Evolutionary conservation across 257 asterid species (phyloP), one percentile per base, ranked within the genome.

Genomic region (Rauvolfia tetraphylla): DNA sequence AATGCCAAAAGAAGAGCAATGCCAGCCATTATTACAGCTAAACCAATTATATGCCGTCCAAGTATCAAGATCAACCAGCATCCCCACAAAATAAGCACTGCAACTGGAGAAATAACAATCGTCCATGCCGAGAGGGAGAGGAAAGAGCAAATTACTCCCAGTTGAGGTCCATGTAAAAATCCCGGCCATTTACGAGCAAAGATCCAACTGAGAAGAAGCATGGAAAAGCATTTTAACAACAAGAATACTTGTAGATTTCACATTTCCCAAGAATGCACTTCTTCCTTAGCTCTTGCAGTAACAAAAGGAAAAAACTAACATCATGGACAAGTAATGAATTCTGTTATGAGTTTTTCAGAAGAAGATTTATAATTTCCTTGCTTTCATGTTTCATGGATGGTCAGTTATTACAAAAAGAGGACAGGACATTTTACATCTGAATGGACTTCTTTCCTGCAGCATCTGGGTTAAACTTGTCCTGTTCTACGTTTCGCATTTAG

Each of bases 1-100:
- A 95, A 95, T 39, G 99, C 96, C 87, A 95, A 81, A 56, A 95
- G 91, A 58, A 95, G 89, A 83, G 98, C 96, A 82, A 86, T 88
- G 79, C 99, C 99, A 78, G 97, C 96, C 99, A 95, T 95, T 87
- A 95, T 86, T 78, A 95, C 97, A 44, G 99, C 99, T 59, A 95
- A 89, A 77, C 99, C 98, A 85, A 95, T 88, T 65, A 95, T 83
- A 74, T 95, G 97, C 83, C 97, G 89, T 61, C 99, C 99, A 81
- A 95, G 87, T 84, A 93, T 95, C 85, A 88, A 76, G 76, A 89
- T 93, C 74, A 95, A 85, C 98, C 97, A 95, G 87, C 92, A 86
- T 78, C 99, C 99, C 99, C 99, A 95, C 74, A 80, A 78, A 80
- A 89, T 81, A 68, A 95, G 91, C 81, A 95, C 95, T 80, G 85